Evolutionary conservation across 106 monocot species (phyloP).

Genomic region (Acanthochlamys bracteata): DNA sequence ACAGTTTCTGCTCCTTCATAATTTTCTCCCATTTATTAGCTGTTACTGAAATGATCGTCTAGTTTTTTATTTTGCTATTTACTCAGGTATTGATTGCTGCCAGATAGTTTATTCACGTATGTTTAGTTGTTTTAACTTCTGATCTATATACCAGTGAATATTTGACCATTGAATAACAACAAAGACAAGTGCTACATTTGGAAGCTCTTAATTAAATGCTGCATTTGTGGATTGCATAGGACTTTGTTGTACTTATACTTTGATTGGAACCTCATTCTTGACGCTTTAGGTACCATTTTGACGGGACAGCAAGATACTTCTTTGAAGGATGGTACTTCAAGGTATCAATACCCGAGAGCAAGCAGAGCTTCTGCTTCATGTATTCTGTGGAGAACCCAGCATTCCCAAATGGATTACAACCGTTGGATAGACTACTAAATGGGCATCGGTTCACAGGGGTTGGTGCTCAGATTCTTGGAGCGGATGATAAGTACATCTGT

Average conservation of each 20-base stretch:
- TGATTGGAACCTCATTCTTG: neutral
- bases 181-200: no score
- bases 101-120: no score
- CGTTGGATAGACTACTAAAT: constrained; percentile 35
- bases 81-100: no score
- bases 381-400: constrained; percentile 89
- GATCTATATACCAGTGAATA: no score
- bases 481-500: constrained; percentile 94
- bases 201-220: no score
- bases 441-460: constrained; percentile 76
- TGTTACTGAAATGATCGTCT: no score
- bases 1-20: no score
- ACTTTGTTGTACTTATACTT: neutral
- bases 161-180: no score
- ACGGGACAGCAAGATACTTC: constrained; percentile 58
- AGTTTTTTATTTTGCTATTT: no score
- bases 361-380: constrained; percentile 97
- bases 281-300: constrained; percentile 76
- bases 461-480: constrained; percentile 92
- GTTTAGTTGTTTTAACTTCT: no score
- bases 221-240: no score
- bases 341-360: constrained; percentile 67
- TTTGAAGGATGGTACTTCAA: constrained; percentile 99
- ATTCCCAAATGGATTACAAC: constrained; percentile 59
- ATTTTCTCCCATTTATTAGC: no score